phyloP scores from a whole-genome alignment of 2,329 filamentous ascomycete species.

The Myriangium duriaei region DNA sequence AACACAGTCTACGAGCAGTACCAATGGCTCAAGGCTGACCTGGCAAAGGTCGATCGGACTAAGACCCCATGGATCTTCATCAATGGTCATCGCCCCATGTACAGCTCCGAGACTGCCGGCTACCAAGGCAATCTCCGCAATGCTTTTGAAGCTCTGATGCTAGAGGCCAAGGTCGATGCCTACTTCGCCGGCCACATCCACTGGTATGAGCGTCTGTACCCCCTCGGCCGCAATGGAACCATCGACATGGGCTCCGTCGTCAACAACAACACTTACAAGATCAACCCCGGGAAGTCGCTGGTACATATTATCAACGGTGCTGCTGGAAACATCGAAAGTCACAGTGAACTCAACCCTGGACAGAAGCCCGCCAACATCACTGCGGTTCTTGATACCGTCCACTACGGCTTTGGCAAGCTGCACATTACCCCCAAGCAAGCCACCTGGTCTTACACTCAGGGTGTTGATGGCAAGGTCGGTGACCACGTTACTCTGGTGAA shows the following conservation, averaged over 20 bases:
- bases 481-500: constrained; percentile 29
- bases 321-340: constrained; percentile 41
- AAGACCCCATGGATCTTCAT: constrained; percentile 40
- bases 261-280: constrained; percentile 37
- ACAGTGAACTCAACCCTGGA: constrained; percentile 28
- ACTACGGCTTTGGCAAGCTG: constrained; percentile 40
- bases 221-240: constrained; percentile 27
- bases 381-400: constrained; percentile 30
- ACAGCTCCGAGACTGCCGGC: constrained; percentile 30
- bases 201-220: constrained; percentile 35
- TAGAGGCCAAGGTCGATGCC: constrained; percentile 35
- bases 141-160: constrained; percentile 35
- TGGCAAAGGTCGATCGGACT: constrained; percentile 31
- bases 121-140: constrained; percentile 34
- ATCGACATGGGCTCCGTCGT: constrained; percentile 31
- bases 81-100: constrained; percentile 40
- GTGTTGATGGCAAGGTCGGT: constrained; percentile 27
- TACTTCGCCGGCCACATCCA: constrained; percentile 35
- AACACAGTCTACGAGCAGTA: constrained; percentile 36
- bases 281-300: constrained; percentile 36
- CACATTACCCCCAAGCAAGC: constrained; percentile 28
- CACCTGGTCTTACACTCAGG: constrained; percentile 36
- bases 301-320: constrained; percentile 42
- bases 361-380: constrained; percentile 31
- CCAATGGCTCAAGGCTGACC: constrained; percentile 35